These are phyloP conservation scores for Hypoxylon crocopeplum DNA, from an alignment of 495 filamentous ascomycete species.

Conservation along the genomic window DNA sequence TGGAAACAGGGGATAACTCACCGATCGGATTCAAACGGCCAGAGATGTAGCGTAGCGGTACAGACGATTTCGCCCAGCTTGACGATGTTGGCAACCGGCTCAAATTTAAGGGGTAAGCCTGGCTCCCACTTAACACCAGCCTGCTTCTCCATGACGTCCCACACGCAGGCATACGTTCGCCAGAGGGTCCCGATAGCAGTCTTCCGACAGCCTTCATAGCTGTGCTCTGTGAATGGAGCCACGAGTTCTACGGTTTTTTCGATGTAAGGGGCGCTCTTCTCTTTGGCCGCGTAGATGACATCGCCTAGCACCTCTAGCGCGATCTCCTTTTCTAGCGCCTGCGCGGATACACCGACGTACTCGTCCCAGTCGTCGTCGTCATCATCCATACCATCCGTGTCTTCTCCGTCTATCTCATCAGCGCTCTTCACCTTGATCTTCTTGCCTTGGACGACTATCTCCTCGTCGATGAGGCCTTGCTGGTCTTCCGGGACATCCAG, in stretches of 20 bases:
- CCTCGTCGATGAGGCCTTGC: constrained; percentile 73
- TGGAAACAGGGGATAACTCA: constrained; percentile 57
- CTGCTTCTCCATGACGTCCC: constrained; percentile 81
- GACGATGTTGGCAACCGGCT: constrained; percentile 75
- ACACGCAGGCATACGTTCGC: constrained; percentile 91
- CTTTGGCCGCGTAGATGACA: constrained; percentile 83
- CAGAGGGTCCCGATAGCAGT: constrained; percentile 88
- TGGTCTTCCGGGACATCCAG: constrained; percentile 79
- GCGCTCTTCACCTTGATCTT: constrained; percentile 78
- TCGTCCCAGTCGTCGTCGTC: constrained; percentile 88
- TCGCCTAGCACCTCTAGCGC: constrained; percentile 94
- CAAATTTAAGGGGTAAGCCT: constrained; percentile 80
- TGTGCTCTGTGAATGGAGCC: constrained; percentile 80
- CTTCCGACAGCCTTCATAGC: constrained; percentile 93
- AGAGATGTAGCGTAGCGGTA: constrained; percentile 81
- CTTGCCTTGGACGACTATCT: constrained; percentile 78
- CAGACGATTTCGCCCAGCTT: constrained; percentile 89
- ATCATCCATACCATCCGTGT: constrained; percentile 63
- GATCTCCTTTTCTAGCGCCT: constrained; percentile 96
- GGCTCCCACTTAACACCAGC: constrained; percentile 84
- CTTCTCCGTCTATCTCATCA: constrained; percentile 64
- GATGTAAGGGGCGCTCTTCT: constrained; percentile 64
- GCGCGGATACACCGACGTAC: constrained; percentile 73
- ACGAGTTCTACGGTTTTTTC: constrained; percentile 87
- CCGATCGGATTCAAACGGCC: constrained; percentile 92